Evolutionary conservation across 129 eudicot species (phyloP).

Genomic region (Logfia minima): DNA sequence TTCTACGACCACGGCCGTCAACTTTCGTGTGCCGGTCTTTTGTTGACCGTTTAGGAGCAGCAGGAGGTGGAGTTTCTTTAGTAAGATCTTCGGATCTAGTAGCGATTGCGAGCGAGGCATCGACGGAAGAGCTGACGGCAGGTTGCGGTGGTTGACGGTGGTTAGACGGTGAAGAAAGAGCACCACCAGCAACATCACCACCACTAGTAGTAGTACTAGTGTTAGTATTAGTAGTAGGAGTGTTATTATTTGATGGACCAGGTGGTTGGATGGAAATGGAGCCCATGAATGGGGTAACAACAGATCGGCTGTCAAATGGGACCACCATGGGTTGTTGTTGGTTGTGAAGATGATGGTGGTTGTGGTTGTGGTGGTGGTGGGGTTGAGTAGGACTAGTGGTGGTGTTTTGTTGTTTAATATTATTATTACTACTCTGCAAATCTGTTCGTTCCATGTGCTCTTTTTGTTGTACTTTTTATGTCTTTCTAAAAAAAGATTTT

Average conservation of each 20-base stretch:
- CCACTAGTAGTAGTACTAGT: conserved; percentile 4
- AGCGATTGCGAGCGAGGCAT: conserved; percentile 68
- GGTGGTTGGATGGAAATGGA: conserved; percentile 49
- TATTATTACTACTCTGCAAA: conserved; percentile 43
- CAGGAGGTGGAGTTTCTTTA: conserved; percentile 32
- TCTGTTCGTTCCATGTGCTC: conserved; percentile 66
- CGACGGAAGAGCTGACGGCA: conserved; percentile 29
- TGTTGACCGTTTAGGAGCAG: conserved; percentile 59
- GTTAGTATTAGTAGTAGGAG: neutral
- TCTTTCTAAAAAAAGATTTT: conserved; percentile 32
- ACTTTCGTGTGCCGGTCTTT: conserved; percentile 81
- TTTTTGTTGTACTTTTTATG: conserved; percentile 28
- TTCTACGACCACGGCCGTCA: conserved; percentile 85
- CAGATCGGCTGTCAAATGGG: conserved; percentile 48
- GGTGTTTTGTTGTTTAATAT: conserved; percentile 30
- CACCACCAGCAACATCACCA: conserved; percentile 17
- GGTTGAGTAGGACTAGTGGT: conserved; percentile 31
- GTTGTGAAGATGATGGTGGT: conserved; percentile 38
- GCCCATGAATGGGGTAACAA: conserved; percentile 49
- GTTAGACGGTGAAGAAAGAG: conserved; percentile 28
- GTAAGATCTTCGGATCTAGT: conserved; percentile 61
- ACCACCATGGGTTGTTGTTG: conserved; percentile 38
- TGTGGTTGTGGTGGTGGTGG: conserved; percentile 38
- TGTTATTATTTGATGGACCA: conserved; percentile 1
- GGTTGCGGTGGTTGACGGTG: conserved; percentile 25